Base-by-base conservation (phyloP, 192 early-diverging fungal genomes). In the Podila minutissima region DNA sequence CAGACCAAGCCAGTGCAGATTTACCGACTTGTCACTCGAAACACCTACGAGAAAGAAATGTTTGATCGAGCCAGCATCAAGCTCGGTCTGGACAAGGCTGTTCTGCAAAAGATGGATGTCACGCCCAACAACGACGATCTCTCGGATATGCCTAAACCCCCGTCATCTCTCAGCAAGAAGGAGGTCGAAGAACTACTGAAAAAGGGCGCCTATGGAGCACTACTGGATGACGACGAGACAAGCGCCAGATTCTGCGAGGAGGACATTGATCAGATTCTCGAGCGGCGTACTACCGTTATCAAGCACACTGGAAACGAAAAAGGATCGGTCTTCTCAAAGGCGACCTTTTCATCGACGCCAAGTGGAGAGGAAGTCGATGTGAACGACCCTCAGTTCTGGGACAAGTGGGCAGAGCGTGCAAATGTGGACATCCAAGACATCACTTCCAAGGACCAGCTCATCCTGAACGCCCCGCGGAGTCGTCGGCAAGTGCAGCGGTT, bases 11-110 rank as follows among this genome's bases (percentile, higher is more conserved):
- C 91, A 7, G 95, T 96, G 3, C 93, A 94, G 65, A 88, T 87
- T 59, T 92, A 88, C 64, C 90, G 94, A 22, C 84, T 96, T 2
- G 89, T 96, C 22, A 95, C 92, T 26, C 82, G 91, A 32, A 95
- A 95, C 63, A 95, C 95, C 1, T 95, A 95, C 68, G 95, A 96
- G 74, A 91, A 92, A 19, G 94, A 94, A 48, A 96, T 96, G 93
- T 95, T 96, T 89, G 94, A 95, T 81, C 85, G 92, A 19, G 95
- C 95, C 1, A 93, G 94, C 58, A 89, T 95, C 89, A 96, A 96
- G 62, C 87, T 96, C 10, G 95, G 94, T 41, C 74, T 96, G 20
- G 95, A 96, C 67, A 86, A 87, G 48, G 94, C 94, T 3, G 87
- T 96, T 4, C 82, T 96, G 64, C 93, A 94, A 64, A 83, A 91